Evolutionary conservation across 2,329 filamentous ascomycete genomes (phyloP).

Genomic region (Madurella fahalii): DNA sequence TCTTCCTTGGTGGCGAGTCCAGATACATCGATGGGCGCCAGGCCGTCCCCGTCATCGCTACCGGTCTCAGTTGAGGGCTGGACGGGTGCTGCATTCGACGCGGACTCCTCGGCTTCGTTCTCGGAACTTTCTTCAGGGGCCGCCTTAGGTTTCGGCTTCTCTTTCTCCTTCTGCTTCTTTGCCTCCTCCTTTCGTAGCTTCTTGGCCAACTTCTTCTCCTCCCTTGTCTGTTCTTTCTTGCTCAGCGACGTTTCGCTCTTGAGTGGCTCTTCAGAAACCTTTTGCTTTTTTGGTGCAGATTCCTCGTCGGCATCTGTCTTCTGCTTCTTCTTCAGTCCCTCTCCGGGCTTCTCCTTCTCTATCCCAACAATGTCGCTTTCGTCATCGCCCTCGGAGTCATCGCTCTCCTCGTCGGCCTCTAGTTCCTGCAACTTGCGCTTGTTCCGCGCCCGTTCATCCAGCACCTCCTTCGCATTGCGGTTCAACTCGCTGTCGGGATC

Average conservation of each 20-base stretch:
- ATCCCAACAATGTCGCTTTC: conserved; percentile 47
- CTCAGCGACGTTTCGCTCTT: conserved; percentile 20
- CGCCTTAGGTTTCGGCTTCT: conserved; percentile 43
- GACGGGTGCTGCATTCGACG: conserved; percentile 10
- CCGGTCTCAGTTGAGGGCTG: conserved; percentile 27
- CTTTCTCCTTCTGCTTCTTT: not conserved
- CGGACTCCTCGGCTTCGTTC: conserved; percentile 11
- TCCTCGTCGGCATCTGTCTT: conserved; percentile 35
- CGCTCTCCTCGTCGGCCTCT: conserved; percentile 45
- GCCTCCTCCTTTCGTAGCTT: conserved; percentile 24
- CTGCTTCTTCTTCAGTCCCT: conserved; percentile 55
- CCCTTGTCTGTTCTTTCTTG: conserved; percentile 38
- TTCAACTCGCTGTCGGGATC: conserved; percentile 82
- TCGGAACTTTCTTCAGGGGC: conserved; percentile 33
- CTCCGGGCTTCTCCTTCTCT: conserved; percentile 56
- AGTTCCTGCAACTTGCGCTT: conserved; percentile 75
- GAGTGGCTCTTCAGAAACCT: conserved; percentile 30
- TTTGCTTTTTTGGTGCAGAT: conserved; percentile 55
- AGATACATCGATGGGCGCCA: conserved; percentile 43
- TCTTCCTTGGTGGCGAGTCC: conserved; percentile 47
- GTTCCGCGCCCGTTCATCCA: conserved; percentile 73
- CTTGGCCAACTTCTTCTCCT: conserved; percentile 35
- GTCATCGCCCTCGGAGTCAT: conserved; percentile 43
- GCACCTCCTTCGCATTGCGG: conserved; percentile 81
- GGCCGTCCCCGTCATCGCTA: conserved; percentile 33